phyloP scores from a whole-genome alignment of 2,329 filamentous ascomycete genomes.

The Blastomyces gilchristii region DNA sequence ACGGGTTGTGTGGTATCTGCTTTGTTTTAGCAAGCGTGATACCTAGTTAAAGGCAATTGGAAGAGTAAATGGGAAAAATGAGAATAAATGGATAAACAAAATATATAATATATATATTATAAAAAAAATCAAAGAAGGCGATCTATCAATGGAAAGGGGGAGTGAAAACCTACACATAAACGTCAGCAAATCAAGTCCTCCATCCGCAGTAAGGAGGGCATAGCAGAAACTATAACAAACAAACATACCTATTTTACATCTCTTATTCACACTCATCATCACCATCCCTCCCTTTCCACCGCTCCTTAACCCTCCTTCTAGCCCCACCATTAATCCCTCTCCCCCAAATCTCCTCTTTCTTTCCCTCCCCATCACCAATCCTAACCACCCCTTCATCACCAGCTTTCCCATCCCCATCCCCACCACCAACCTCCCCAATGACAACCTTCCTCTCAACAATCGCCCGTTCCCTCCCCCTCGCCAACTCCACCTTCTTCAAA shows the following conservation, averaged over 20 bases:
- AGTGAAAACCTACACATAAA: not conserved
- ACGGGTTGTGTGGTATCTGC: not conserved
- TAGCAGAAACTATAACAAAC: conserved; percentile 6
- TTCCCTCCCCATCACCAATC: conserved; percentile 7
- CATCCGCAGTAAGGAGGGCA: not conserved
- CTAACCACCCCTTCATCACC: not conserved
- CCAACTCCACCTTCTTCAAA: conserved; percentile 34
- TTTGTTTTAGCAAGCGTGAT: not conserved
- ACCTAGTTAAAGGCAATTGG: not conserved
- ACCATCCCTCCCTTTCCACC: conserved; percentile 25
- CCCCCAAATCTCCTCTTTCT: conserved; percentile 33
- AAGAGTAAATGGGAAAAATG: not conserved
- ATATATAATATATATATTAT: conserved; percentile 5
- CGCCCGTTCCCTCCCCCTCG: conserved; percentile 29
- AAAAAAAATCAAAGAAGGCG: conserved; percentile 1
- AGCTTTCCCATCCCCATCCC: not conserved
- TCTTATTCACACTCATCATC: conserved; percentile 12
- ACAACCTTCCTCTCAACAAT: conserved; percentile 31
- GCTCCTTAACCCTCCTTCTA: conserved; percentile 32
- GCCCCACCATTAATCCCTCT: conserved; percentile 32
- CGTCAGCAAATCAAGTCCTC: not conserved
- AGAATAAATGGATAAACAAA: not conserved
- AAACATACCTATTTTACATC: conserved; percentile 3
- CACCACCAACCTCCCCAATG: conserved; percentile 15
- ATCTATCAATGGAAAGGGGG: not conserved